Evolutionary conservation across 2,329 filamentous ascomycete species (phyloP).

Genomic region (Emergomyces pasteurianus): DNA sequence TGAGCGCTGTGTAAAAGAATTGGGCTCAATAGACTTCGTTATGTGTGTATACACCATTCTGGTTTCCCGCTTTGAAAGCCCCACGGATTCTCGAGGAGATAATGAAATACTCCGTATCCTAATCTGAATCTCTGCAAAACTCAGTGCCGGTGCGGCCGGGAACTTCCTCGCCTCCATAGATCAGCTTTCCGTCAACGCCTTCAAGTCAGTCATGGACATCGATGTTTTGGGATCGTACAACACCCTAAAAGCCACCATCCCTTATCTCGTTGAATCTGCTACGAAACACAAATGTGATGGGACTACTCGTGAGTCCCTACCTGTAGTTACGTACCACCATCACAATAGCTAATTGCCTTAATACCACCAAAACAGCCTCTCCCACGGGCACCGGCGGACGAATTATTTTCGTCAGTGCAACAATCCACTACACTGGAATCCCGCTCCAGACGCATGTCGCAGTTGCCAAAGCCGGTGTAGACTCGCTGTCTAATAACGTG

Average conservation of each 20-base stretch:
- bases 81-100: too few relatives aligned
- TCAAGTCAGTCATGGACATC: conserved; percentile 93
- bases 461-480: conserved; percentile 82
- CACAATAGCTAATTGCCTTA: neutral
- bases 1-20: conserved; percentile 64
- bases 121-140: neutral
- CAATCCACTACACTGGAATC: conserved; percentile 79
- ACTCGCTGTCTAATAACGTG: conserved; percentile 67
- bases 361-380: conserved; percentile 18
- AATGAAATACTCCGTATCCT: too few relatives aligned
- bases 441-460: conserved; percentile 82
- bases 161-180: conserved; percentile 87
- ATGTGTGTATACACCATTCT: conserved; percentile 48
- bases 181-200: conserved; percentile 73
- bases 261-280: conserved; percentile 67
- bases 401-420: conserved; percentile 82
- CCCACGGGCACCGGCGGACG: conserved; percentile 58
- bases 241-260: conserved; percentile 82
- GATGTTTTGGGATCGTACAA: conserved; percentile 91
- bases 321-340: neutral
- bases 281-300: conserved; percentile 48
- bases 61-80: too few relatives aligned
- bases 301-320: conserved; percentile 32
- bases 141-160: conserved; percentile 79
- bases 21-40: conserved; percentile 83